Percentiles rank a stretch among this genome's conserved stretches.
phyloP scores from a whole-genome alignment of 306 rosid species.

The Prinsepia uniflora region DNA sequence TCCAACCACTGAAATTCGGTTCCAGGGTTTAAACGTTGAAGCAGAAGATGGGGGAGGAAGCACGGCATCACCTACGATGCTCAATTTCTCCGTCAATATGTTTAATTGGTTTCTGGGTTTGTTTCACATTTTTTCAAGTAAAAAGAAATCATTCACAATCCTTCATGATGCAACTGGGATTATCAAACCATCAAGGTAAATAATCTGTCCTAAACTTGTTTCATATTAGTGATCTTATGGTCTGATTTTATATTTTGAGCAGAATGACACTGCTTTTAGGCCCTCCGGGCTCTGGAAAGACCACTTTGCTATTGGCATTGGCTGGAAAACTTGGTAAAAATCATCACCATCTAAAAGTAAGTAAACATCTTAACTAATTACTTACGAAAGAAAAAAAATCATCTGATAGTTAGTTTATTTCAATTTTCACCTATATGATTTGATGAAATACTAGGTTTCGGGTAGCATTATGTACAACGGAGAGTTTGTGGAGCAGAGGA shows the following conservation, averaged over 20 bases:
- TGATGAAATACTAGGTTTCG: conserved; percentile 21
- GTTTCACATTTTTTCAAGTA: conserved; percentile 5
- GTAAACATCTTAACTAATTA: background rate
- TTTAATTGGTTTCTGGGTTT: background rate
- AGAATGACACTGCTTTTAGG: conserved; percentile 17
- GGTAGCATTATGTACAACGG: conserved; percentile 53
- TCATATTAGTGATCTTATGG: background rate
- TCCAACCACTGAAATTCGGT: conserved; percentile 11
- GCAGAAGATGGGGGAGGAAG: conserved; percentile 2
- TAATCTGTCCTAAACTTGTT: background rate
- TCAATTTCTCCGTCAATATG: conserved; percentile 4
- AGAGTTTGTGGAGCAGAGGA: conserved; percentile 49
- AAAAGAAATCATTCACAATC: background rate
- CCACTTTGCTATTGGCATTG: conserved; percentile 1
- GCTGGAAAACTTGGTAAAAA: background rate
- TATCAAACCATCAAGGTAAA: conserved; percentile 8
- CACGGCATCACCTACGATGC: background rate
- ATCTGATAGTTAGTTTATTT: background rate
- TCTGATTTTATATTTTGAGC: background rate
- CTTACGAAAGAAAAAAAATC: too few relatives aligned
- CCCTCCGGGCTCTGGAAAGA: conserved; percentile 13
- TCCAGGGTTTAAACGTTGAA: conserved; percentile 2
- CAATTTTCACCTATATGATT: background rate
- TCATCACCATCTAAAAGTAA: background rate
- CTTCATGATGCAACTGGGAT: conserved; percentile 2